A percentile compares a stretch with the other conserved stretches of the same genome.
phyloP scores from a whole-genome alignment of 2,329 filamentous ascomycete genomes.

The Fusarium tjaetaba region DNA sequence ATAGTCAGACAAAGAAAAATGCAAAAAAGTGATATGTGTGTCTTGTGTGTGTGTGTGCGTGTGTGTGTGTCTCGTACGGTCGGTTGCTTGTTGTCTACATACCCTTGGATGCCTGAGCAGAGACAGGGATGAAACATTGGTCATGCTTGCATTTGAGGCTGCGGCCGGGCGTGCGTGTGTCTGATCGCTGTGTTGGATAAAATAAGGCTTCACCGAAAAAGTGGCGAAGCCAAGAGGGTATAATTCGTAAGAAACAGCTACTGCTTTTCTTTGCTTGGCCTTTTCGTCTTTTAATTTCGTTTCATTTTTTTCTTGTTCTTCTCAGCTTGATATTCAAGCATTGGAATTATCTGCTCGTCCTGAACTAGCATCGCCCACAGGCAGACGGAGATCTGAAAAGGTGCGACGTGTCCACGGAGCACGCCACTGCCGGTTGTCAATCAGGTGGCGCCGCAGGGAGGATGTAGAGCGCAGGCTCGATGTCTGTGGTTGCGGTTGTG shows the following conservation, averaged over 20 bases:
- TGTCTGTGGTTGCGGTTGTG: conserved; percentile 22
- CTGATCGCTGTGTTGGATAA: not conserved
- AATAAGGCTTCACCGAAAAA: conserved; percentile 11
- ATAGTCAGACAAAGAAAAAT: conserved; percentile 12
- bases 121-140: conserved; percentile 20
- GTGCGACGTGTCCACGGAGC: conserved; percentile 38
- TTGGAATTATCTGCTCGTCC: conserved; percentile 36
- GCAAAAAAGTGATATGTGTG: not conserved
- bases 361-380: conserved; percentile 47
- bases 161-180: conserved; percentile 15
- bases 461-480: conserved; percentile 7
- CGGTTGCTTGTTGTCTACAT: not conserved
- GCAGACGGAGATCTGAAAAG: conserved; percentile 53
- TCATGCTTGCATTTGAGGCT: conserved; percentile 35
- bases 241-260: conserved; percentile 28
- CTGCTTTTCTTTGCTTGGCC: conserved; percentile 23
- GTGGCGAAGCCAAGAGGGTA: conserved; percentile 32
- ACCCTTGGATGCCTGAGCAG: not conserved
- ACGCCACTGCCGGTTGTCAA: conserved; percentile 27
- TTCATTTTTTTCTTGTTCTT: not conserved
- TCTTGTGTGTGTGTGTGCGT: not conserved
- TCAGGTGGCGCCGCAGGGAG: conserved; percentile 29
- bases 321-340: conserved; percentile 9
- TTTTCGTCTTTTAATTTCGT: conserved; percentile 14
- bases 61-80: not conserved